Conservation (phyloP, 345 rosid species). For the Bruguiera gymnorhiza region DNA sequence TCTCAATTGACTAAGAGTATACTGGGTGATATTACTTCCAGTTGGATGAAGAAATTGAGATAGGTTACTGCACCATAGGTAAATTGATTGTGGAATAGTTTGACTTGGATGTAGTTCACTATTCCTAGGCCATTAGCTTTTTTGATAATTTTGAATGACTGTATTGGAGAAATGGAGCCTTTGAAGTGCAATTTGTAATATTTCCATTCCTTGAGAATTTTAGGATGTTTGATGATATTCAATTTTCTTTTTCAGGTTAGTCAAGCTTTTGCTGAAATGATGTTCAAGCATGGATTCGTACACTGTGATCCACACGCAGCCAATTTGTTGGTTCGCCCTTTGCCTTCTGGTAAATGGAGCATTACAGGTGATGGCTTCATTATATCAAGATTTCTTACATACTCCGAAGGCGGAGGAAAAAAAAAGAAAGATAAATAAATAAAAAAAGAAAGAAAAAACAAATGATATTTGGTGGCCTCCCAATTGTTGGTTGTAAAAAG, state of each 20-base stretch:
- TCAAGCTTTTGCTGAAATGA: conserved; percentile 92
- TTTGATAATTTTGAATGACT: too few species aligned
- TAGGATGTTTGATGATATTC: neutral
- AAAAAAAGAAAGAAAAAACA: too few species aligned
- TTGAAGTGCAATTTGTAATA: neutral
- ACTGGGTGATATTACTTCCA: too few species aligned
- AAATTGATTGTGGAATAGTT: neutral
- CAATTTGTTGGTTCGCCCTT: conserved; percentile 76
- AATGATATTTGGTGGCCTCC: too few species aligned
- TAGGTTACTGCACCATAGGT: neutral
- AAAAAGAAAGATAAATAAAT: too few species aligned
- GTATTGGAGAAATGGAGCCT: neutral
- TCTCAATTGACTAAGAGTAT: neutral
- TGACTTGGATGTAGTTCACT: neutral
- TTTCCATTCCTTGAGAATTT: conserved; percentile 2
- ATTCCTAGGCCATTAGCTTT: neutral
- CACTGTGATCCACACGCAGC: conserved; percentile 99
- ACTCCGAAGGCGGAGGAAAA: too few species aligned
- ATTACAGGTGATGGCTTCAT: conserved; percentile 46
- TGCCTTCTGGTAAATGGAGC: conserved; percentile 56
- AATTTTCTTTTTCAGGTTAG: conserved; percentile 54
- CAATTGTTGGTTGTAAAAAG: too few species aligned
- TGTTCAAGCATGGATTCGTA: conserved; percentile 93
- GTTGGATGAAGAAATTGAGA: neutral
- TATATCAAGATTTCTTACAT: conserved; percentile 10